Conservation (phyloP, 208 protist genomes). For the Blechomonas ayalai region DNA sequence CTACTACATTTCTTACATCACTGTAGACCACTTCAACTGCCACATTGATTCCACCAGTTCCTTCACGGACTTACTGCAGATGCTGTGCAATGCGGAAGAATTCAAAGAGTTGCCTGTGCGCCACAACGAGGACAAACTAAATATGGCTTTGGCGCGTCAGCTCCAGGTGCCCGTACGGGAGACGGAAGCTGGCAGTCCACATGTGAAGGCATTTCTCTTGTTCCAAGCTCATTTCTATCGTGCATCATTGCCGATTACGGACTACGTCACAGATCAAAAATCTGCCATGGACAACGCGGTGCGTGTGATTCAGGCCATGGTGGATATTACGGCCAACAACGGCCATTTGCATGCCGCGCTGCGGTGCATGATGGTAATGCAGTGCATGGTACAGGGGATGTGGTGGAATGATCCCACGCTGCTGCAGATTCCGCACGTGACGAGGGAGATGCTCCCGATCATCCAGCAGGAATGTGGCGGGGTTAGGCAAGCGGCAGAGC, state of each 20-base stretch:
- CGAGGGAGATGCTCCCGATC: constrained; percentile 54
- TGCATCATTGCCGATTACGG: constrained; percentile 91
- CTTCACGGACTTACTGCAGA: constrained; percentile 66
- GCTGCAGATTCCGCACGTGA: constrained; percentile 84
- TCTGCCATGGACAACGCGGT: constrained; percentile 96
- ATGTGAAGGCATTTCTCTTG: constrained; percentile 96
- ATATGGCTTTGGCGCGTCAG: constrained; percentile 73
- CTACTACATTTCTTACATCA: constrained; percentile 98
- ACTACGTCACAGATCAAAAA: constrained; percentile 98
- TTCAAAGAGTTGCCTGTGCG: constrained; percentile 96
- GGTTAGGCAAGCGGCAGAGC: constrained; percentile 54
- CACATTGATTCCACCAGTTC: constrained; percentile 48
- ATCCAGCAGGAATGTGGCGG: constrained; percentile 39
- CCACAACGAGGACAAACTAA: constrained; percentile 99
- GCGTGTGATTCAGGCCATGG: constrained; percentile 94
- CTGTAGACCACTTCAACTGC: constrained; percentile 87
- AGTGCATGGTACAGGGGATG: constrained; percentile 93
- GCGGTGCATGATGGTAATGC: constrained; percentile 88
- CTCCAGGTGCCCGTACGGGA: constrained; percentile 68
- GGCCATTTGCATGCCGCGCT: constrained; percentile 88
- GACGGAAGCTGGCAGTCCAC: constrained; percentile 78
- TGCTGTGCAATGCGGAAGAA: constrained; percentile 92
- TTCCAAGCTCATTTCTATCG: constrained; percentile 97
- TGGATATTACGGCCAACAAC: constrained; percentile 93
- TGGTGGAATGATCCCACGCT: constrained; percentile 85